A percentile compares a stretch with the other conserved stretches of the same genome.
Conservation (phyloP, 2,329 filamentous ascomycete genomes). For the Trichoderma oligosporum region DNA sequence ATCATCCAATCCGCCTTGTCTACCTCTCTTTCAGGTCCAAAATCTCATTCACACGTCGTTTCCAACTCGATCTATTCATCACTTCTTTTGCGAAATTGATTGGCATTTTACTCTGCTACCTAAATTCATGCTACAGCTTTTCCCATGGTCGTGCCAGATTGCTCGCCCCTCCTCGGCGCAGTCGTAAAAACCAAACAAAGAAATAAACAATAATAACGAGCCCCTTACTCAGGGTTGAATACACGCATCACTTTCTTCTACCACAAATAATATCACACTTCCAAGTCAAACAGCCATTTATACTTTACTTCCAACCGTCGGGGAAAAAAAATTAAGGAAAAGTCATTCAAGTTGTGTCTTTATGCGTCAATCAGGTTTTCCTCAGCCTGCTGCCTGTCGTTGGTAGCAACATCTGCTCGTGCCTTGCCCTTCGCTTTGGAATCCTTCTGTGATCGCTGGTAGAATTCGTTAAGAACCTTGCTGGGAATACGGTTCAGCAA, state of each 20-base stretch:
- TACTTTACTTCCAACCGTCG: background rate
- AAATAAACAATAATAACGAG: constrained; percentile 3
- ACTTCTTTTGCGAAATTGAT: constrained; percentile 21
- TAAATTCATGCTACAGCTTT: constrained; percentile 28
- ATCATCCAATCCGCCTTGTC: no score
- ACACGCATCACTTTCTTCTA: constrained; percentile 9
- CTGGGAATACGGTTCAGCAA: constrained; percentile 90
- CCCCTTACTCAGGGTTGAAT: background rate
- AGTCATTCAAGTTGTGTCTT: constrained; percentile 1
- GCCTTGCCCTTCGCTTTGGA: constrained; percentile 61
- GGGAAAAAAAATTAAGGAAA: background rate
- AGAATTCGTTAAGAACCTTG: constrained; percentile 80
- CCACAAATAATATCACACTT: constrained; percentile 14
- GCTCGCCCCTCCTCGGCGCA: constrained; percentile 26
- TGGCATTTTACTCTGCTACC: constrained; percentile 33
- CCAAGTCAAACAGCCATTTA: background rate
- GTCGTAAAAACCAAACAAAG: constrained; percentile 20
- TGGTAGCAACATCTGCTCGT: constrained; percentile 39
- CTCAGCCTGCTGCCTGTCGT: constrained; percentile 45
- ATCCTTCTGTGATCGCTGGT: constrained; percentile 63
- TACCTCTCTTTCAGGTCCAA: no score
- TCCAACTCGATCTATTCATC: no score
- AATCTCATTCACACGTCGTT: no score
- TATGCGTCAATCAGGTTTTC: constrained; percentile 61
- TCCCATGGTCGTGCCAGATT: constrained; percentile 14